Base-by-base conservation (phyloP, 257 asterid genomes). In the Solanum arcanum region DNA sequence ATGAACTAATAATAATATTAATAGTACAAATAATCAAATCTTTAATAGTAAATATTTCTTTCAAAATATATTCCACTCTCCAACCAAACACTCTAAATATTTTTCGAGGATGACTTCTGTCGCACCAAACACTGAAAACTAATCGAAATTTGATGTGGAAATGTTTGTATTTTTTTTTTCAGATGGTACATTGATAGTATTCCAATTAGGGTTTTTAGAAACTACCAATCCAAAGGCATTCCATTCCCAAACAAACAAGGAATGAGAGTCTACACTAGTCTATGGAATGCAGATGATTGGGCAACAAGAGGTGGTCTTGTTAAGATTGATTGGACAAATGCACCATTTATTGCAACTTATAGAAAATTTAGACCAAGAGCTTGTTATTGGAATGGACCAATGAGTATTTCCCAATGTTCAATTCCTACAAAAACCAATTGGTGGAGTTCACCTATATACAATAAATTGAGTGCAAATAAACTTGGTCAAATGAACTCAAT, bases 231-330 rank as follows among this genome's bases (percentile, higher is more conserved):
- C 64, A 86, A 86, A 1, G 96, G 97, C 9, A 90, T 95, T 72
- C 90, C 94, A 0, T 96, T 88, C 86, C 98, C 98, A 25, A 92
- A 88, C 75, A 80, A 88, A 86, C 93, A 93, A 86, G 91, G 94
- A 16, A 95, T 96, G 99, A 84, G 92, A 87, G 95, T 88, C 7
- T 92, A 94, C 86, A 88, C 94, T 18, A 96, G 98, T 93, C 89
- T 95, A 39, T 96, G 98, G 99, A 93, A 95, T 86, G 99, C 94
- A 5, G 98, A 95, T 84, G 90, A 91, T 56, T 95, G 99, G 98
- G 99, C 99, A 14, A 96, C 98, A 0, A 91, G 94, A 88, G 93
- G 94, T 1, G 98, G 98, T 20, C 91, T 86, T 20, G 99, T 83
- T 2, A 96, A 93, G 90, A 94, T 90, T 23, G 91, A 96, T 73